These are phyloP conservation scores for Penicillium thymicola DNA, from an alignment of 2,329 filamentous ascomycete species.

Conservation along the genomic window DNA sequence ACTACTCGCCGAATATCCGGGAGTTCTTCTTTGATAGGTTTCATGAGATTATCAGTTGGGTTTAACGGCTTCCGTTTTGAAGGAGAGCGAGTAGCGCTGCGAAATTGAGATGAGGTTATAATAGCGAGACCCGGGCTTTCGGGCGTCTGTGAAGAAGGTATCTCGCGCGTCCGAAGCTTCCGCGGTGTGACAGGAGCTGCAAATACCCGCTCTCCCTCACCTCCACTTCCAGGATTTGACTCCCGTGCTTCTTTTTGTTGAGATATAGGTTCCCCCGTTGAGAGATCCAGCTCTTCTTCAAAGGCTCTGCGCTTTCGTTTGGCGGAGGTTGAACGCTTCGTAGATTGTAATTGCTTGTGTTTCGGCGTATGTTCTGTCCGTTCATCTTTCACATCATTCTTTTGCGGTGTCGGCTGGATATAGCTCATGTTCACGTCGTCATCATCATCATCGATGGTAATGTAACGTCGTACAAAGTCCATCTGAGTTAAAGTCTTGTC, in stretches of 20 bases:
- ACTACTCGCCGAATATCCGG: neutral
- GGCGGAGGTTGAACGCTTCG: neutral
- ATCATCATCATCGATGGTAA: constrained; percentile 36
- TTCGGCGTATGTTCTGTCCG: neutral
- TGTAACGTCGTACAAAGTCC: constrained; percentile 39
- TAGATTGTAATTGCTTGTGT: neutral
- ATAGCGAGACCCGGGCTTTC: constrained; percentile 40
- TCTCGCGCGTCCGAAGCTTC: constrained; percentile 32
- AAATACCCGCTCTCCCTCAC: neutral
- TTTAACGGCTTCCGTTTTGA: constrained; percentile 15
- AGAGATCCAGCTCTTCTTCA: constrained; percentile 22
- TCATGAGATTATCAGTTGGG: neutral
- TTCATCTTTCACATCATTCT: neutral
- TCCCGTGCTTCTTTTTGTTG: constrained; percentile 9
- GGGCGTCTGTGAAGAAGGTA: constrained; percentile 45
- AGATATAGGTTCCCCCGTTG: constrained; percentile 21
- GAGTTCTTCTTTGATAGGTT: constrained; percentile 23
- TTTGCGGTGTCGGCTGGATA: constrained; percentile 25
- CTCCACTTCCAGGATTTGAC: neutral
- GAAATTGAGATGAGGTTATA: constrained; percentile 37
- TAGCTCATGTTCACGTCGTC: constrained; percentile 32
- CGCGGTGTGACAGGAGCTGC: constrained; percentile 31
- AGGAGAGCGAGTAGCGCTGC: constrained; percentile 27
- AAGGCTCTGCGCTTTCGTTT: constrained; percentile 14
- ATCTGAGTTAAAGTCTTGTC: constrained; percentile 44